Base-by-base conservation (phyloP, 164 flowering plant genomes). In the Magnolia kwangsiensis region DNA sequence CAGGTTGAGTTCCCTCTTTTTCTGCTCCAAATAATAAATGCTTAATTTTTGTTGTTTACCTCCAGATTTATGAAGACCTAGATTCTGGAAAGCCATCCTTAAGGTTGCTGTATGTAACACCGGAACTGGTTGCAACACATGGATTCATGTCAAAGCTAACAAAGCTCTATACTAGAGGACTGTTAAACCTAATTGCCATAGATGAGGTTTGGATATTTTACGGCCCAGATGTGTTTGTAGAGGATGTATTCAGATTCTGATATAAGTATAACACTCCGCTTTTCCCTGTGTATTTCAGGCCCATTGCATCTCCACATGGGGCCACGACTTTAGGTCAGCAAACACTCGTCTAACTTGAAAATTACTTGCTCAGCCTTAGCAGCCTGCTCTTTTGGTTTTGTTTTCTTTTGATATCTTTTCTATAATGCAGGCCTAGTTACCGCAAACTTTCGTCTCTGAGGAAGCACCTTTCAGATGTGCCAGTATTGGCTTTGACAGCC, bases 231-330 rank as follows among this genome's bases (percentile, higher is more conserved):
- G 50, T 77, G 29, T 7, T 75, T 70, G 72, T 59, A 13, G 61
- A 6, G 14, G 16, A 64, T 66, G 3, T 13, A 74, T 77, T 37
- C 51, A 27, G n/a, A 63, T 63, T n/a, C 21, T 16, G 3, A 14
- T 37, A 16, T 49, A n/a, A 24, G 7, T 37, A 37, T 37, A 37
- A 37, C 45, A 37, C 45, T 6, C 29, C 19, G 11, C 19, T 66
- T 37, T 37, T 23, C 19, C 37, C 13, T 1, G 14, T 63, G 67
- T 73, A 70, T 81, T 80, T 72, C 89, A 95, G 98, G 99, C 98
- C 72, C 99, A 95, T 82, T 95, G 98, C 84, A 84, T 95, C 73
- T 95, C 99, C 71, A 49, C 92, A 23, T 92, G 99, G 98, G 99
- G 99, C 67, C 98, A 95, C 81, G 99, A 95, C 77, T 95, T 95